Base-by-base conservation (phyloP, 371 early-diverging fungal genomes). In the Mortierella sp. region DNA sequence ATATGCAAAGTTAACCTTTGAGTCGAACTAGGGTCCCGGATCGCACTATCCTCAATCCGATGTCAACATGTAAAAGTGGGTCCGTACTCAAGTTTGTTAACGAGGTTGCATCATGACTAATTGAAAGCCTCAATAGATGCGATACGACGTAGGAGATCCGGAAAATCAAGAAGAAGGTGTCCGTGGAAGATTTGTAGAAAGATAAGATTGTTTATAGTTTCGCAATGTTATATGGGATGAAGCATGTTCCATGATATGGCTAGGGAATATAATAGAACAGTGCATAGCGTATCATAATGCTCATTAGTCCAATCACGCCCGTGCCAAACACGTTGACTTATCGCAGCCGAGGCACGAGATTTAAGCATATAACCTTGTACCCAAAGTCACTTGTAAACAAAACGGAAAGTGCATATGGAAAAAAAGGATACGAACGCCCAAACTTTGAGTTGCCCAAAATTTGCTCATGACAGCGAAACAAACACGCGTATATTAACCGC, bases 311-410 rank as follows among this genome's bases (percentile, higher is more conserved):
- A 37, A 35, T 30, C 60, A 59, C 32, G n/a, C 37, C 32, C 4
- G 5, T 20, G 39, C 12, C n/a, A 62, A 62, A 62, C 62, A 62
- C 62, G 62, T 62, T 62, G 62, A 62, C 62, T 62, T 62, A 62
- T 62, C 62, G 45, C 28, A 5, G 10, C 28, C 10, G 28, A 51
- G 51, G 51, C 51, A 22, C 54, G 28, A 54, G 45, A 20, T n/a
- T n/a, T 22, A 60, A 60, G 24, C 18, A 60, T 4, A 58, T 24
- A 37, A 57, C 28, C 14, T 57, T 8, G 1, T 57, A 1, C 8
- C n/a, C 3, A 8, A 5, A 8, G 16, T 52, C 52, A 1, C 49
- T 18, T 47, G 20, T 20, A 18, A 47, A 47, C 14, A 14, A 8
- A 47, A 47, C 49, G 49, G 49, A 47, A 26, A 11, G 57, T 16